Base-by-base conservation (phyloP, 805 yeast species). In the Schizosaccharomyces osmophilus region DNA sequence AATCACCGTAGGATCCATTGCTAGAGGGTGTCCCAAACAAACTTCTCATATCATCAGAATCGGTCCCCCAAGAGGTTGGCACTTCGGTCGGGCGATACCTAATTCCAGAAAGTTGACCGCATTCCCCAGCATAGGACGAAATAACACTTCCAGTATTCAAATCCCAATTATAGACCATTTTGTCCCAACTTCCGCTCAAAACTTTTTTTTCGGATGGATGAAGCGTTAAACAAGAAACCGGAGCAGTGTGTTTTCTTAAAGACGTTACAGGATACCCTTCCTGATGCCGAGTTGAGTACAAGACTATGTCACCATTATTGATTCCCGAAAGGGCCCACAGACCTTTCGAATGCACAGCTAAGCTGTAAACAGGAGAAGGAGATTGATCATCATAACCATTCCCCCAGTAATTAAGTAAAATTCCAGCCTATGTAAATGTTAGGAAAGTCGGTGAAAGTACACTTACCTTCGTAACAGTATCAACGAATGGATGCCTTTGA, bases 161-260 rank as follows among this genome's bases (percentile, higher is more conserved):
- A 71, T 93, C 98, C 95, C 97, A 90, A 64, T 83, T 80, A 5
- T 81, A 70, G 0, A 90, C 77, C 24, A 78, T 74, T 70, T 80
- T 84, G 73, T 93, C 98, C 98, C 97, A 93, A 19, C 87, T 78
- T 0, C 95, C 97, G 61, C 93, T 82, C 22, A 90, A 66, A 59
- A 88, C 82, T 57, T 73, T 72, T 57, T 78, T 78, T 67, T 90
- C 90, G 6, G 72, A 72, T 42, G 76, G 73, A 68, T 82, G 85
- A 62, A 93, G 74, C 62, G 75, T 74, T 51, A 90, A 70, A 19
- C 82, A 83, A 22, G 94, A 84, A 0, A 93, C 87, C 0, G 95
- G 80, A 62, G 81, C 82, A 19, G 73, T 77, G 70, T 93, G 97
- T 31, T 76, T 74, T 60, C 76, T 75, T 69, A 93, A 82, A 70